phyloP scores from a whole-genome alignment of 345 rosid genomes.

The Eucalyptus guilfoylei region DNA sequence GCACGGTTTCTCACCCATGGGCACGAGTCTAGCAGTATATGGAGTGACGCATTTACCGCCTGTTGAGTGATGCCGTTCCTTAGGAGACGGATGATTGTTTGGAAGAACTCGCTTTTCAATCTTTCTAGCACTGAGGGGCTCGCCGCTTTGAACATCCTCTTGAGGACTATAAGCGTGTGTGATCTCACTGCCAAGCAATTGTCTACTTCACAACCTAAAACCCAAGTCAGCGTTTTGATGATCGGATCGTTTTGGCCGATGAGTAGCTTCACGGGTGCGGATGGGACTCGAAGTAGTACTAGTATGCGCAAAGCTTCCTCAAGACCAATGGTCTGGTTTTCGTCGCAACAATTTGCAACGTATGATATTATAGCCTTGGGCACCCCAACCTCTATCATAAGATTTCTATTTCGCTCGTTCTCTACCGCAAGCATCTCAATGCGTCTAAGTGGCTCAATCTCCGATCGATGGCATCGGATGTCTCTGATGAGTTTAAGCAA shows the following conservation, averaged over 20 bases:
- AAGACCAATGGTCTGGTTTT: constrained; percentile 10
- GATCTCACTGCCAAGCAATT: constrained; percentile 15
- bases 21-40: constrained; percentile 34
- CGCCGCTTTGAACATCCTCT: constrained; percentile 16
- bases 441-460: constrained; percentile 8
- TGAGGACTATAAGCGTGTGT: constrained; percentile 23
- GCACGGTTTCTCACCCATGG: constrained; percentile 43
- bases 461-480: constrained; percentile 6
- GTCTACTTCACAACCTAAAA: constrained; percentile 14
- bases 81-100: constrained; percentile 24
- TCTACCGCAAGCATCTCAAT: constrained; percentile 37
- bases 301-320: constrained; percentile 44
- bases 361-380: constrained; percentile 22
- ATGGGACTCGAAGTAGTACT: constrained; percentile 18
- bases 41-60: constrained; percentile 37
- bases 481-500: constrained; percentile 18
- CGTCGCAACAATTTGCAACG: constrained; percentile 10
- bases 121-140: constrained; percentile 27
- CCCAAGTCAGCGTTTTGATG: constrained; percentile 39
- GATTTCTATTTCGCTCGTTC: constrained; percentile 33
- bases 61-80: constrained; percentile 20
- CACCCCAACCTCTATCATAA: constrained; percentile 42
- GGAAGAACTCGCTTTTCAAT: constrained; percentile 27
- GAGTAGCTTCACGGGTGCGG: constrained; percentile 7
- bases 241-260: constrained; percentile 12